Conservation (phyloP, 2,329 filamentous ascomycete genomes). For the Venturia asperata region DNA sequence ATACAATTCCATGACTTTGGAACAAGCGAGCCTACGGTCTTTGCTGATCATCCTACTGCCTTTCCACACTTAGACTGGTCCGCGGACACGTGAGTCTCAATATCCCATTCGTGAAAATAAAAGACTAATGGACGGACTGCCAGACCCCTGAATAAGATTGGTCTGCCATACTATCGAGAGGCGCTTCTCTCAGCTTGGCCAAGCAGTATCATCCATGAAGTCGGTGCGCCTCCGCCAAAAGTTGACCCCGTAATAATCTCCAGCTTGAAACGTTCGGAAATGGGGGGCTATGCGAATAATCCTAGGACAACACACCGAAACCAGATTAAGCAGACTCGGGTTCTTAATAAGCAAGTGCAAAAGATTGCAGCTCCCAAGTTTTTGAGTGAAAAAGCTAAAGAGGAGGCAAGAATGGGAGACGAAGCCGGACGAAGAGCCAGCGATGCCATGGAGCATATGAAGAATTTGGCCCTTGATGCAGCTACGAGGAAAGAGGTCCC, state of each 20-base stretch:
- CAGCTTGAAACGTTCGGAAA: constrained; percentile 62
- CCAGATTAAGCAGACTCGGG: constrained; percentile 71
- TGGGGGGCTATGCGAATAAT: constrained; percentile 73
- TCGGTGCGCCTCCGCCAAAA: constrained; percentile 72
- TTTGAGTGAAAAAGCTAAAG: constrained; percentile 82
- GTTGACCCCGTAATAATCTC: constrained; percentile 65
- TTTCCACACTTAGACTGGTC: constrained; percentile 61
- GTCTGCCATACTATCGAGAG: constrained; percentile 91
- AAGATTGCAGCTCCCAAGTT: constrained; percentile 78
- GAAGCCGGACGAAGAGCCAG: constrained; percentile 36
- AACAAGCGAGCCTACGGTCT: constrained; percentile 60
- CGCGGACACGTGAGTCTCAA: constrained; percentile 54
- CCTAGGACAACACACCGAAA: constrained; percentile 67
- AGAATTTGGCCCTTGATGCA: constrained; percentile 61
- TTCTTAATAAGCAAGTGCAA: constrained; percentile 50
- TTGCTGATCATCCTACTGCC: constrained; percentile 56
- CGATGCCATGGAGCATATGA: constrained; percentile 58
- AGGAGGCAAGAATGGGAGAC: constrained; percentile 33
- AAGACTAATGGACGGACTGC: constrained; percentile 18
- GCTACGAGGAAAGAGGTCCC: constrained; percentile 75
- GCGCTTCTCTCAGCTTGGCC: constrained; percentile 84
- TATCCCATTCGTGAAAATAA: neutral
- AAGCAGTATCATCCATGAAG: constrained; percentile 71
- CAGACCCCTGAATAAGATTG: constrained; percentile 74
- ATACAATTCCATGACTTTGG: constrained; percentile 79